Conservation (phyloP, 805 yeast species). For the Candida palmyrensis region DNA sequence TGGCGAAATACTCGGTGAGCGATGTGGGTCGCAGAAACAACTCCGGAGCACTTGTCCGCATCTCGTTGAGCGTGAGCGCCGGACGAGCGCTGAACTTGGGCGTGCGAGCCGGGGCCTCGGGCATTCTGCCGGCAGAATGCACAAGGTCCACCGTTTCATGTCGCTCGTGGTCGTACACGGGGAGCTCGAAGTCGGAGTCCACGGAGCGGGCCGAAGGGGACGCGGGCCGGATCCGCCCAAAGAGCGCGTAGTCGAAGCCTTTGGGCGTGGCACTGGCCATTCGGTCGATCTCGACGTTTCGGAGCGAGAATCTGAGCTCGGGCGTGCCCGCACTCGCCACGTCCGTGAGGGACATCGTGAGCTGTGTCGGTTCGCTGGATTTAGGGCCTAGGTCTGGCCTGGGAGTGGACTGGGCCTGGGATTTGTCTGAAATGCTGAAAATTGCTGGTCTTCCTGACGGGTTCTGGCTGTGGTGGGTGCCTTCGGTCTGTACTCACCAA, state of each 20-base stretch:
- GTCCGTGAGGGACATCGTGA: constrained; percentile 2
- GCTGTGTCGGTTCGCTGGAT: background rate
- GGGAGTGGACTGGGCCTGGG: background rate
- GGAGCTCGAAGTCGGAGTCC: background rate
- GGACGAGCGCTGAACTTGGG: background rate
- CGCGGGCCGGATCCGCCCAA: background rate
- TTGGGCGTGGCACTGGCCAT: background rate
- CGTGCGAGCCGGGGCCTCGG: background rate
- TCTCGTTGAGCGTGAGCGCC: constrained; percentile 1
- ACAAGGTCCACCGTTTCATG: constrained; percentile 3
- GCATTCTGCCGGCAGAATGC: background rate
- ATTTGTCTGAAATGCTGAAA: background rate
- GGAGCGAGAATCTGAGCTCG: constrained; percentile 3
- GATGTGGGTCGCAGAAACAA: constrained; percentile 1
- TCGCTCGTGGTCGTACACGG: background rate
- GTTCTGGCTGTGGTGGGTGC: no score
- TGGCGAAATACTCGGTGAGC: constrained; percentile 1
- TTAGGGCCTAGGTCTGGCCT: no score
- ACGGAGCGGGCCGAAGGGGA: constrained; percentile 2
- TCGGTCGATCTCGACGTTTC: constrained; percentile 1
- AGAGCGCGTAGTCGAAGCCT: constrained; percentile 2
- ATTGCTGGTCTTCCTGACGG: no score
- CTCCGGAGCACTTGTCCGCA: constrained; percentile 2
- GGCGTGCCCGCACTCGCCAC: no score
- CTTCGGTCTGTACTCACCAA: no score